Conservation (phyloP, 345 rosid species). For the Psidium guajava region DNA sequence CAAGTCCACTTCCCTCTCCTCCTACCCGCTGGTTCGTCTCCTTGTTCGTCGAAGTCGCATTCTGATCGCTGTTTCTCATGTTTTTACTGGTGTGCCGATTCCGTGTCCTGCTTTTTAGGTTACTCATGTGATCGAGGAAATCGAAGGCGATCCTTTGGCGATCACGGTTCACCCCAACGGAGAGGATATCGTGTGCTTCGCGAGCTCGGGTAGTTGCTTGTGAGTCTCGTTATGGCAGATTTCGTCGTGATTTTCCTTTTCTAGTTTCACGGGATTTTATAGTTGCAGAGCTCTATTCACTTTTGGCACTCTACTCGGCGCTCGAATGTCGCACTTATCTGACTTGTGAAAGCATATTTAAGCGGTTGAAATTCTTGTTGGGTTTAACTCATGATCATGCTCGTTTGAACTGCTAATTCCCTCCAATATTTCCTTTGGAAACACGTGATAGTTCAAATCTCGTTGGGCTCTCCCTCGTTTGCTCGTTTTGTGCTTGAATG, state of each 20-base stretch:
- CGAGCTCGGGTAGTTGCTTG: constrained; percentile 82
- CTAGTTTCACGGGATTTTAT: neutral
- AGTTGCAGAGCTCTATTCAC: neutral
- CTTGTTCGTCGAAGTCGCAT: neutral
- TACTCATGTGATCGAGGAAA: constrained; percentile 47
- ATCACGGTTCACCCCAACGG: constrained; percentile 81
- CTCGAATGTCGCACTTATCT: neutral
- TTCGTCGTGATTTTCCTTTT: neutral
- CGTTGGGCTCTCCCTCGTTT: neutral
- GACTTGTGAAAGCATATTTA: neutral
- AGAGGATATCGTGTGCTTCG: constrained; percentile 69
- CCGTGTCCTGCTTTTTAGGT: constrained; percentile 21
- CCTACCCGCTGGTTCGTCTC: constrained; percentile 57
- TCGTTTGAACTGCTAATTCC: neutral
- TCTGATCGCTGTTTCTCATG: neutral
- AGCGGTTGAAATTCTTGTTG: neutral
- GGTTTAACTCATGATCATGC: neutral
- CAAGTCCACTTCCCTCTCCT: constrained; percentile 41
- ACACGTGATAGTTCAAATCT: neutral
- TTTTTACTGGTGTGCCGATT: neutral
- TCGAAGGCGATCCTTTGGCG: constrained; percentile 59
- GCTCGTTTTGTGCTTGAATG: neutral
- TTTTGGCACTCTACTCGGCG: neutral
- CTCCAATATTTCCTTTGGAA: neutral
- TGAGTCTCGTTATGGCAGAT: constrained; percentile 17